phyloP scores from a whole-genome alignment of 1,284 basidiomycete species.

The Mycena citricolor region DNA sequence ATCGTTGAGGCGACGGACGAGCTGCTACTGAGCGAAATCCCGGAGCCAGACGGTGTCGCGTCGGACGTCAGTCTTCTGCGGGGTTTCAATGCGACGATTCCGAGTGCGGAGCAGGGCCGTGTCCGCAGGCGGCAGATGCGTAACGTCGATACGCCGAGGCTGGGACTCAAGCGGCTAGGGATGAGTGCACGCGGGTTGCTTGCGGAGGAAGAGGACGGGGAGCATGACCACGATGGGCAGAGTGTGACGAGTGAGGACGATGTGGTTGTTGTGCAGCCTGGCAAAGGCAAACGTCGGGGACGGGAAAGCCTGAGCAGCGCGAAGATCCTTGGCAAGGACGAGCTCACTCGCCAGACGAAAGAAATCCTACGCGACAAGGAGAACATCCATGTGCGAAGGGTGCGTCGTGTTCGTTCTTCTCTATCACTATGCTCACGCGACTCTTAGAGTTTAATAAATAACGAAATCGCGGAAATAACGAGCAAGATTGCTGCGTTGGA shows the following conservation, averaged over 20 bases:
- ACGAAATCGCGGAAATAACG: conserved; percentile 85
- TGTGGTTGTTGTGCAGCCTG: conserved; percentile 55
- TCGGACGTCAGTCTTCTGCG: conserved; percentile 74
- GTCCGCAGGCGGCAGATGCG: conserved; percentile 75
- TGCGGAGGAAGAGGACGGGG: conserved; percentile 56
- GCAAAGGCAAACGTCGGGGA: conserved; percentile 52
- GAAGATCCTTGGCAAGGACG: conserved; percentile 78
- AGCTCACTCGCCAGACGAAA: conserved; percentile 76
- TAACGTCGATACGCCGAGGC: conserved; percentile 73
- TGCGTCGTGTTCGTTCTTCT: conserved; percentile 41
- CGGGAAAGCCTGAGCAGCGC: conserved; percentile 68
- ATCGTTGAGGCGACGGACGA: conserved; percentile 82
- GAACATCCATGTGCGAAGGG: conserved; percentile 82
- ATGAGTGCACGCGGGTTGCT: conserved; percentile 76
- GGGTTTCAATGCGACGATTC: conserved; percentile 91
- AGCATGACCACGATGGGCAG: conserved; percentile 55
- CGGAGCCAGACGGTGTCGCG: conserved; percentile 62
- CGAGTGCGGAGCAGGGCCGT: conserved; percentile 78
- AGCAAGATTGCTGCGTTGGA: conserved; percentile 87
- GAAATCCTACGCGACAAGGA: conserved; percentile 90
- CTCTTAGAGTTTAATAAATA: conserved; percentile 72
- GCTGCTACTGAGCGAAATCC: conserved; percentile 70
- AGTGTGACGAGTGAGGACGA: conserved; percentile 68
- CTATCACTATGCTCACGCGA: conserved; percentile 16
- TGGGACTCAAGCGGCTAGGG: conserved; percentile 79